Percentiles rank a stretch among this genome's conserved stretches.
phyloP scores from a whole-genome alignment of 108 stramenopile species.

The Cyclotella kingstonii region DNA sequence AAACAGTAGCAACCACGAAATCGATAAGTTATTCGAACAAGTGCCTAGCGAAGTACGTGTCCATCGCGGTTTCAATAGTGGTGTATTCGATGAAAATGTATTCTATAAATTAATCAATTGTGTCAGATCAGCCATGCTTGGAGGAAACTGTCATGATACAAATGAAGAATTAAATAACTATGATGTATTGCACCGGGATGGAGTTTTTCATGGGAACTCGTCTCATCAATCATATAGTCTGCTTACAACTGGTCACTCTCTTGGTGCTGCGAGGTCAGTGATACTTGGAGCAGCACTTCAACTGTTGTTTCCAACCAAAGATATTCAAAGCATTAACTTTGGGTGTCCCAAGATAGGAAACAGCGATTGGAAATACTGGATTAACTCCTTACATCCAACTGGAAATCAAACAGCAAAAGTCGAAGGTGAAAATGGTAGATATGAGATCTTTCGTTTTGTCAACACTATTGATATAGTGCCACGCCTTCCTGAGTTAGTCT shows the following conservation, averaged over 20 bases:
- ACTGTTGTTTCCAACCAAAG: constrained; percentile 13
- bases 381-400: constrained; percentile 31
- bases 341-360: constrained; percentile 78
- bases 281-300: constrained; percentile 59
- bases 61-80: constrained; percentile 75
- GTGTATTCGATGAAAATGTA: constrained; percentile 52
- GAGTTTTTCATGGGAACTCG: no score
- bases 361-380: constrained; percentile 46
- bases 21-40: constrained; percentile 8
- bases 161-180: constrained; percentile 5
- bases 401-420: constrained; percentile 32
- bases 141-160: constrained; percentile 2
- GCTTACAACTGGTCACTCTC: constrained; percentile 67
- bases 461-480: constrained; percentile 70
- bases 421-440: constrained; percentile 4
- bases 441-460: constrained; percentile 36
- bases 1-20: constrained; percentile 12
- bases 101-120: constrained; percentile 6
- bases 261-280: constrained; percentile 69
- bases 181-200: no score
- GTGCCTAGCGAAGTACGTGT: constrained; percentile 29
- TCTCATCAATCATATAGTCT: constrained; percentile 25
- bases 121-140: constrained; percentile 32
- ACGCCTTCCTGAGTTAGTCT: constrained; percentile 57
- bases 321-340: constrained; percentile 59